Evolutionary conservation across 2,329 filamentous ascomycete species (phyloP), one percentile per base, ranked within the genome.

Genomic region (Aspergillus texensis): DNA sequence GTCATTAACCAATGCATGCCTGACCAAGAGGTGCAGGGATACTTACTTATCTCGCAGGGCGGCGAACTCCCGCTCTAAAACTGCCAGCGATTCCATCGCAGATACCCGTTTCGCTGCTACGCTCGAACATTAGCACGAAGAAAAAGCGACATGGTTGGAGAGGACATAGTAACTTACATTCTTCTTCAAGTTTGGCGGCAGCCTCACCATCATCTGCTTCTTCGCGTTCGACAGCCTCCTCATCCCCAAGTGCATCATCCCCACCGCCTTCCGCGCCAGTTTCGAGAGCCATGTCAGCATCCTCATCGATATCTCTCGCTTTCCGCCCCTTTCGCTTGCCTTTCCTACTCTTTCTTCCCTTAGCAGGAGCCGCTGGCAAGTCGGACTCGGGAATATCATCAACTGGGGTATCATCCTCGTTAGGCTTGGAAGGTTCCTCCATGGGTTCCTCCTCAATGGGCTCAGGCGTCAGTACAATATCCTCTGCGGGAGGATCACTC

Each of bases 21-120:
- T 16, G 19, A 54, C n/a, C 8, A 55, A 52, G 43, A 3, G 39
- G 58, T 32, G 26, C 32, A 45, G 30, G 9, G 16, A 24, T n/a
- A 57, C 78, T 75, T 75, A 83, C 81, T 81, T 83, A 69, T 85
- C 93, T 72, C 93, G 88, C 73, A 98, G 92, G 21, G 91, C 86
- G 63, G 90, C 88, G 79, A 99, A 99, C 74, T 95, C 92, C 76
- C 91, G 91, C 75, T 98, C 94, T 50, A 99, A 91, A 21, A 87
- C 86, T 21, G 88, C 85, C 70, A 97, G 85, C 68, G 93, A 88
- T 61, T 93, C 91, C 74, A 94, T 89, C 0, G 94, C 94, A 39
- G 87, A 86, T 73, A 89, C 89, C 80, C 94, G 95, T 74, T 88
- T 89, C 72, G 91, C 87, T 68, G 91, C 92, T 94, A 71, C 65